phyloP scores from a whole-genome alignment of 305 asterid genomes.

The Solanum hybrid region DNA sequence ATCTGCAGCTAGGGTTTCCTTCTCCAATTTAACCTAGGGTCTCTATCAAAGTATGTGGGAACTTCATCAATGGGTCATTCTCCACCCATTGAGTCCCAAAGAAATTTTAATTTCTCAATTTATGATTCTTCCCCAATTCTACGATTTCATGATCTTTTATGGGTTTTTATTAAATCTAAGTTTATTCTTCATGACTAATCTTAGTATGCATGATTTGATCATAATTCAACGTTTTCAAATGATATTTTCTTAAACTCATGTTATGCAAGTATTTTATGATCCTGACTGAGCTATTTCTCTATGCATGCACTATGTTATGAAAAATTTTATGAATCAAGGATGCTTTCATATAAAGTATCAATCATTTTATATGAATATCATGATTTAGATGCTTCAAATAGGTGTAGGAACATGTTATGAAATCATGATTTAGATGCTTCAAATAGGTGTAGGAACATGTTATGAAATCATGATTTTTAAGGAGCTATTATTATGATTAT shows the following conservation, averaged over 20 bases:
- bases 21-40: not conserved
- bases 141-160: not conserved
- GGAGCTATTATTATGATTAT: not conserved
- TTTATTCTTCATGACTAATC: not conserved
- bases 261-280: not conserved
- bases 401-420: not conserved
- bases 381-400: not conserved
- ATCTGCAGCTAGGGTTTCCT: not conserved
- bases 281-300: not conserved
- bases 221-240: not conserved
- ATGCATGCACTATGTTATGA: not conserved
- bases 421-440: not conserved
- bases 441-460: not conserved
- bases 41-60: not conserved
- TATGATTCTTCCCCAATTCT: not conserved
- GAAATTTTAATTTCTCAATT: no score
- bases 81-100: not conserved
- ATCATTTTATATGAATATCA: not conserved
- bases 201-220: not conserved
- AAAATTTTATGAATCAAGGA: not conserved
- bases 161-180: not conserved
- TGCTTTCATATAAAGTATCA: not conserved
- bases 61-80: not conserved
- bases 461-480: not conserved
- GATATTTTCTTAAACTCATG: not conserved